phyloP scores from a whole-genome alignment of 371 early-diverging fungal species.

The Lichtheimia ramosa region DNA sequence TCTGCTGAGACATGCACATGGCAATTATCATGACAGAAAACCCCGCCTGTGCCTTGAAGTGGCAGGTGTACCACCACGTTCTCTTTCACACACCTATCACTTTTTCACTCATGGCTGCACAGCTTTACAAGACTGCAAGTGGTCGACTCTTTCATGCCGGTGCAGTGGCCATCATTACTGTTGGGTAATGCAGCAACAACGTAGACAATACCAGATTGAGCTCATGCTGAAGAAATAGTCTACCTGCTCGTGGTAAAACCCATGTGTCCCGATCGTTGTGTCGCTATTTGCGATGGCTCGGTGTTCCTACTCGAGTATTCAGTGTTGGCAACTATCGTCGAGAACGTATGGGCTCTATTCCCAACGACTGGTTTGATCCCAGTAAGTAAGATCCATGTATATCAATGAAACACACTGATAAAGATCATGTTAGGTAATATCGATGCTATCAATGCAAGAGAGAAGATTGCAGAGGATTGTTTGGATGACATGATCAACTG shows the following conservation, averaged over 20 bases:
- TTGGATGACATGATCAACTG: slow-evolving; percentile 85
- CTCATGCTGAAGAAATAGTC: slow-evolving; percentile 30
- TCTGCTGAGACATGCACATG: no score
- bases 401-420: neutral
- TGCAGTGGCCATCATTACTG: slow-evolving; percentile 79
- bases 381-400: slow-evolving; percentile 36
- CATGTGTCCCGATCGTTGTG: slow-evolving; percentile 86
- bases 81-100: no score
- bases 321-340: slow-evolving; percentile 98
- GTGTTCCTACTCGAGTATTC: slow-evolving; percentile 91
- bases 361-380: slow-evolving; percentile 88
- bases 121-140: slow-evolving; percentile 24
- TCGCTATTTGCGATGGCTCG: slow-evolving; percentile 95
- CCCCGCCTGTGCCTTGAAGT: no score
- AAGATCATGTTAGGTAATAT: slow-evolving; percentile 49
- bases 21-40: no score
- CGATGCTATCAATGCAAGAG: slow-evolving; percentile 51
- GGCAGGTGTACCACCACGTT: no score
- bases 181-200: slow-evolving; percentile 59
- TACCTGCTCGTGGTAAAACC: slow-evolving; percentile 91
- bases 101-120: slow-evolving; percentile 19
- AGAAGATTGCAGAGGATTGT: slow-evolving; percentile 73
- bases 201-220: no score
- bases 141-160: slow-evolving; percentile 70
- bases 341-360: slow-evolving; percentile 72